Evolutionary conservation across 176 grass and related monocot genomes (phyloP), one percentile per base, ranked within the genome.

Genomic region (Eleusine indica): DNA sequence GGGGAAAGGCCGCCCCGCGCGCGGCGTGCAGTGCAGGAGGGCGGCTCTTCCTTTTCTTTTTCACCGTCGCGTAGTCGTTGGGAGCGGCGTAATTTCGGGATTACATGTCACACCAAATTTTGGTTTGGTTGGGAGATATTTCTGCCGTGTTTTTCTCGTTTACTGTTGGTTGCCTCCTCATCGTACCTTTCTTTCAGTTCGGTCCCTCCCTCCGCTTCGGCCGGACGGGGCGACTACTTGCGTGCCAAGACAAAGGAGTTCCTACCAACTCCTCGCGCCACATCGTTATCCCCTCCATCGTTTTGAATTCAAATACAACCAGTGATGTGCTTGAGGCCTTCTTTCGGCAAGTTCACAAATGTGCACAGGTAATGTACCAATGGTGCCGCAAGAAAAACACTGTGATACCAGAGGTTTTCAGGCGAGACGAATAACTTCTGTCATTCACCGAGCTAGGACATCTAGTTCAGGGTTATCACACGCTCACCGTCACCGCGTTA

Each of bases 241-340:
- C 11, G 43, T 81, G 63, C 54, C 78, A 86, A 85, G 81, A 38
- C 67, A 67, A n/a, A 0, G 65, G 22, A 17, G 13, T 35, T 35
- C 30, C 67, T n/a, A 48, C 1, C 39, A 18, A 41, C 12, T 35
- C 32, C 42, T 14, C 30, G 4, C n/a, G 2, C 12, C 44, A 62
- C 22, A 9, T 70, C 49, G 5, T 13, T 19, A 7, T 1, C 28
- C 18, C 18, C 18, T 1, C 4, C 3, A 7, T 15, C 16, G 3
- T 68, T 53, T 15, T 2, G 29, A 52, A 68, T 68, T 80, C 5
- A 25, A 53, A 78, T 35, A 35, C 32, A 1, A 19, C n/a, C 0
- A 0, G 4, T 3, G 7, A 4, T 9, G 1, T 14, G 19, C 47
- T 66, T 79, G 12, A 21, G 18, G 4, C n/a, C 17, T 1, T 19